Percentiles rank a stretch among this genome's conserved stretches.
phyloP scores from a whole-genome alignment of 2,329 filamentous ascomycete genomes.

The Exophiala aquamarina region DNA sequence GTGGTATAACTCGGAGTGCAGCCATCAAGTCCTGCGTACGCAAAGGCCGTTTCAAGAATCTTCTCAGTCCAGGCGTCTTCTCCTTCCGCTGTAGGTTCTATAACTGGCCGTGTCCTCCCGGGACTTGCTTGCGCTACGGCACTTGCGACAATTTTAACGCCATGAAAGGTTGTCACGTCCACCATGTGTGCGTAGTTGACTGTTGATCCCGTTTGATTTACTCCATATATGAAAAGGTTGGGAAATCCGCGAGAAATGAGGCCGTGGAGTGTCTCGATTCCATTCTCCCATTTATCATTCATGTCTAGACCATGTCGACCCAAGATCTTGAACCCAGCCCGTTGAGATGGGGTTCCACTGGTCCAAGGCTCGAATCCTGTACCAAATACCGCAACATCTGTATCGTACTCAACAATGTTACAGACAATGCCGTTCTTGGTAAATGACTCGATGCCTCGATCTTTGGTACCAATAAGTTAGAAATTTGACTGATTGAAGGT shows the following conservation, averaged over 20 bases:
- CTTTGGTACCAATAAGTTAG: constrained; percentile 47
- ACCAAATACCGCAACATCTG: constrained; percentile 49
- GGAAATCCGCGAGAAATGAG: constrained; percentile 51
- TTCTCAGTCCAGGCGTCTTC: constrained; percentile 49
- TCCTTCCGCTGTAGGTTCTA: constrained; percentile 49
- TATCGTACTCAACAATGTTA: constrained; percentile 46
- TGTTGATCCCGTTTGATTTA: constrained; percentile 42
- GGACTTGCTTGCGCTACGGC: constrained; percentile 32
- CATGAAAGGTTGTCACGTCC: constrained; percentile 42
- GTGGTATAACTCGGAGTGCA: constrained; percentile 60
- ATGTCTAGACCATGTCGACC: constrained; percentile 49
- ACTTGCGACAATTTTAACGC: constrained; percentile 44
- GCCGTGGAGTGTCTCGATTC: constrained; percentile 55
- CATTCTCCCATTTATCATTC: constrained; percentile 48
- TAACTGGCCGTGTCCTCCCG: constrained; percentile 22
- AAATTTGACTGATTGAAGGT: constrained; percentile 37
- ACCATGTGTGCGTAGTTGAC: constrained; percentile 41
- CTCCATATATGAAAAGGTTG: constrained; percentile 53
- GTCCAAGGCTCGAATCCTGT: constrained; percentile 41
- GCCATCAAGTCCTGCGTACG: constrained; percentile 41
- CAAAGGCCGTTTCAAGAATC: constrained; percentile 42
- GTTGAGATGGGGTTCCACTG: constrained; percentile 32
- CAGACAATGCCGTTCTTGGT: constrained; percentile 49
- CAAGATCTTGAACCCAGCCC: constrained; percentile 38
- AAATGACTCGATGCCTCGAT: constrained; percentile 49